phyloP scores from a whole-genome alignment of 768 basidiomycete species.

The Russula dissimulans region DNA sequence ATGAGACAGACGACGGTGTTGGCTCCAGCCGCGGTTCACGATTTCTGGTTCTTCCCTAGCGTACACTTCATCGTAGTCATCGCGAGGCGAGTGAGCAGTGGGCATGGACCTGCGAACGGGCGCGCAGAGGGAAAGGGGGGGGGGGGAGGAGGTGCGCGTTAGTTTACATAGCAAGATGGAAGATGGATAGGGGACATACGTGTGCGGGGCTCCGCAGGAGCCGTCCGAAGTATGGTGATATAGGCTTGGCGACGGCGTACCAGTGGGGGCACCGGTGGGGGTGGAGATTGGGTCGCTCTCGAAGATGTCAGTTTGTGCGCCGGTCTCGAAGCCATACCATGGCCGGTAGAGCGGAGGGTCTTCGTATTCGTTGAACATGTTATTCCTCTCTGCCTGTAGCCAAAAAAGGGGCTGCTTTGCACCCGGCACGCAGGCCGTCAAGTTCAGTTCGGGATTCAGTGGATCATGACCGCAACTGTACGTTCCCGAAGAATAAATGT shows the following conservation, averaged over 20 bases:
- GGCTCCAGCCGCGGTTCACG: not conserved
- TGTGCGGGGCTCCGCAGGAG: too few species aligned
- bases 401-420: constrained; percentile 35
- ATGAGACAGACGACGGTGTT: not conserved
- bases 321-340: constrained; percentile 34
- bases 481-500: constrained; percentile 23
- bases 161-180: too few species aligned
- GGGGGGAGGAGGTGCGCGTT: too few species aligned
- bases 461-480: constrained; percentile 24
- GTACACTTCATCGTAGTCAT: too few species aligned
- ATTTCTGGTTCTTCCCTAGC: too few species aligned
- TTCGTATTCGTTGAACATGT: constrained; percentile 28
- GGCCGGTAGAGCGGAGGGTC: constrained; percentile 31
- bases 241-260: too few species aligned
- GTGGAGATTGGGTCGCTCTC: not conserved
- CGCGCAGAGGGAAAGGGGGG: too few species aligned
- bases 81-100: too few species aligned
- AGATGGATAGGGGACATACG: too few species aligned
- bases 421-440: constrained; percentile 30
- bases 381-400: constrained; percentile 32
- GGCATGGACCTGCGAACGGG: too few species aligned
- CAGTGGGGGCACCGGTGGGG: too few species aligned
- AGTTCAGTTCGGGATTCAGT: not conserved
- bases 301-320: constrained; percentile 38
- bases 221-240: too few species aligned